Conservation (phyloP, 2,329 filamentous ascomycete species). For the Aspergillus unguis region DNA sequence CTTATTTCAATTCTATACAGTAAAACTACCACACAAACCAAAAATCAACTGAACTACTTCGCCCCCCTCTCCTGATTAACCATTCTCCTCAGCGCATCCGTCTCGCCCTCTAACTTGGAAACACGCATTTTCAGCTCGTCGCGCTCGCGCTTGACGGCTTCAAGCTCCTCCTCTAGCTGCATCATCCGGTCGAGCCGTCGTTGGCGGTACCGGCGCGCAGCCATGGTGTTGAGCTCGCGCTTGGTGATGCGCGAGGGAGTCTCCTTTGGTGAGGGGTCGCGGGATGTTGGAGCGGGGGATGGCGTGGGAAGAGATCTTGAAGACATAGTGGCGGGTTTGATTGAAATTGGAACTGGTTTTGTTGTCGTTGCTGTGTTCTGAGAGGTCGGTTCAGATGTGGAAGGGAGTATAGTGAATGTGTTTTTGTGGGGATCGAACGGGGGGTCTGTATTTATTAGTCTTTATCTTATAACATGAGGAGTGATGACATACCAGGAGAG, state of each 20-base stretch:
- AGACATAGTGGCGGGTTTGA: neutral
- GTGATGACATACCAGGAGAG: slow-evolving; percentile 5
- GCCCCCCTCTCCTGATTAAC: slow-evolving; percentile 9
- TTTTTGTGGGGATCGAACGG: slow-evolving; percentile 1
- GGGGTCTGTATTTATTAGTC: neutral
- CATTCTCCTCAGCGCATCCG: slow-evolving; percentile 31
- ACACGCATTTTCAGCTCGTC: slow-evolving; percentile 35
- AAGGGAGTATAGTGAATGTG: neutral
- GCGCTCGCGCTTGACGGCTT: slow-evolving; percentile 30
- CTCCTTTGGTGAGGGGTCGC: slow-evolving; percentile 11
- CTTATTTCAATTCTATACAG: neutral
- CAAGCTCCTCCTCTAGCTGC: slow-evolving; percentile 33
- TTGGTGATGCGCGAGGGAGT: slow-evolving; percentile 27
- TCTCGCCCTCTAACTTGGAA: slow-evolving; percentile 37
- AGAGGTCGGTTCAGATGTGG: neutral
- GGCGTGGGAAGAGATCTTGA: slow-evolving; percentile 5
- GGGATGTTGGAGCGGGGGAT: slow-evolving; percentile 1
- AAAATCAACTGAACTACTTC: neutral
- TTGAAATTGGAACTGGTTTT: neutral
- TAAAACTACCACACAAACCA: neutral
- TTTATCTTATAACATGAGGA: too few relatives aligned
- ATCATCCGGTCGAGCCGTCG: slow-evolving; percentile 33
- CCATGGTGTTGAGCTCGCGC: slow-evolving; percentile 36
- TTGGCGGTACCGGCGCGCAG: slow-evolving; percentile 37
- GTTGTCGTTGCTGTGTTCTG: neutral